Base-by-base conservation (phyloP, 140 eudicot genomes). In the Flaveria floridana region DNA sequence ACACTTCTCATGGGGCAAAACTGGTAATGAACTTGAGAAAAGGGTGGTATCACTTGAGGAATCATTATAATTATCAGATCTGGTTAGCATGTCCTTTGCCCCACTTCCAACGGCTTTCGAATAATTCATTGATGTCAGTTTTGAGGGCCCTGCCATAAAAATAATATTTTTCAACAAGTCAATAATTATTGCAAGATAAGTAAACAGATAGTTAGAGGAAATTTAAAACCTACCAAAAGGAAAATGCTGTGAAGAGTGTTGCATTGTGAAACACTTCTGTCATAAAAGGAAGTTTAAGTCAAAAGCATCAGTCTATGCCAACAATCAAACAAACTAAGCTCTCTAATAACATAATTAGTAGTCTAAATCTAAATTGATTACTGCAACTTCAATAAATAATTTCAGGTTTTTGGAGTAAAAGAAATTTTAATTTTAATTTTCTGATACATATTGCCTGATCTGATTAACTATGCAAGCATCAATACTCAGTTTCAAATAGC, bases 21-120 rank as follows among this genome's bases (percentile, higher is more conserved):
- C 96, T 30, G 96, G 96, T 77, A 90, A 86, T 44, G 96, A 90
- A 84, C 91, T 82, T 37, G 96, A 85, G 67, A 85, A 83, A 72
- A 91, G 78, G 39, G 92, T 72, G 20, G 85, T 78, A 73, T 88
- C 97, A 63, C 78, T 86, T 55, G 91, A 81, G 69, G 89, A 67
- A 12, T 80, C 76, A 64, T 65, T 82, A 53, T 83, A 80, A 28
- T 85, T 66, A 73, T 78, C 85, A 59, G 87, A 64, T 78, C 84
- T 85, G 26, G 76, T 72, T 69, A 80, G 73, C 53, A 65, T 41
- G 70, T 63, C 80, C 76, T 78, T 53, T 21, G 76, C 61, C 72
- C 81, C 82, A 47, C 73, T 77, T 52, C 87, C 83, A 76, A 84
- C 83, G 10, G 79, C 84, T 71, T 84, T 71, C 46, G 87, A 79